Percentiles rank a stretch among this genome's conserved stretches.
phyloP scores from a whole-genome alignment of 1,139 yeast species.

The Debaryomycetaceae sp. region DNA sequence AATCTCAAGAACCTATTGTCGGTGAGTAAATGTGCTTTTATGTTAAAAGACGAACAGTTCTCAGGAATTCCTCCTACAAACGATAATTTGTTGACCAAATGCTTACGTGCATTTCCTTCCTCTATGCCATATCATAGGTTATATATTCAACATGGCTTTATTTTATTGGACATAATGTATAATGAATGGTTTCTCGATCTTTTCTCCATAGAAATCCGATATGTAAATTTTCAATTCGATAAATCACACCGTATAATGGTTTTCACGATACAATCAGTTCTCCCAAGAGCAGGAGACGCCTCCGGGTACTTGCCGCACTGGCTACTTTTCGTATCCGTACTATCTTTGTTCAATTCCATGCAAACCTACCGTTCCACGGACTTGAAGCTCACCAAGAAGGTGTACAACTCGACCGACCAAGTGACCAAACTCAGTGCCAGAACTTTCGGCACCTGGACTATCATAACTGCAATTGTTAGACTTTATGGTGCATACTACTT shows the following conservation, averaged over 20 bases:
- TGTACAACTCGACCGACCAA: constrained; percentile 59
- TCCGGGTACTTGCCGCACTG: constrained; percentile 35
- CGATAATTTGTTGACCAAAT: not conserved
- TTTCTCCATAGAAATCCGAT: not conserved
- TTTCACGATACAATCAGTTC: constrained; percentile 1
- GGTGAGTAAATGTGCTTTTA: not conserved
- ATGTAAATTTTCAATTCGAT: not conserved
- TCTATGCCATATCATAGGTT: not conserved
- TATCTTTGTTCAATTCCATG: constrained; percentile 82
- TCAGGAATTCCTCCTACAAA: too few relatives aligned
- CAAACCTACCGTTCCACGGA: constrained; percentile 79
- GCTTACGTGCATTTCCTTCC: not conserved
- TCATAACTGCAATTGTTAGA: constrained; percentile 79
- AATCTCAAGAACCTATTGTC: constrained; percentile 74
- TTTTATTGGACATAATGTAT: not conserved
- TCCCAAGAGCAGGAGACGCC: not conserved
- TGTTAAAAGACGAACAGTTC: too few relatives aligned
- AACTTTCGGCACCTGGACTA: constrained; percentile 98
- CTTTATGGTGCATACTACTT: constrained; percentile 82
- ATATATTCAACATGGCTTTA: not conserved
- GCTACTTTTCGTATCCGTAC: constrained; percentile 68
- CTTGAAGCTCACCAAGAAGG: constrained; percentile 68
- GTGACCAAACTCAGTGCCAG: constrained; percentile 82
- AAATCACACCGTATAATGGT: not conserved
- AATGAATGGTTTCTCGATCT: not conserved